phyloP scores from a whole-genome alignment of 2,329 filamentous ascomycete genomes.

The Cercospora berteroae region DNA sequence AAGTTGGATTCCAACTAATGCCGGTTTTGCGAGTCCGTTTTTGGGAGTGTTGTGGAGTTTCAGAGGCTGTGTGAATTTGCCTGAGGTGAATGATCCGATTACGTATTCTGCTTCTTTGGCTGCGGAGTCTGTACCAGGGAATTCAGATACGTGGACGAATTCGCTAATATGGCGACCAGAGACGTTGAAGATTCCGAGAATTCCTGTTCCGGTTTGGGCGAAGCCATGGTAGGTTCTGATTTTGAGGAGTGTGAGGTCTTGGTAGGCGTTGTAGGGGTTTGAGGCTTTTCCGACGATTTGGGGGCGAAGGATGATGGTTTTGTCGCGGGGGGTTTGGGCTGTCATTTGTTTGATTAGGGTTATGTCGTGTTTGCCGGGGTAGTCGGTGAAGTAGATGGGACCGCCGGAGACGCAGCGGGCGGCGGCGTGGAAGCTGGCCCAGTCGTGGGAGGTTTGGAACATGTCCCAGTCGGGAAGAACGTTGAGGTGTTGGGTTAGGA shows the following conservation, averaged over 20 bases:
- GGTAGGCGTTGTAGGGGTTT: conserved; percentile 71
- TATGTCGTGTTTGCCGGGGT: conserved; percentile 76
- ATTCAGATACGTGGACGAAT: conserved; percentile 66
- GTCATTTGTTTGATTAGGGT: conserved; percentile 77
- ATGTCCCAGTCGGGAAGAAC: conserved; percentile 81
- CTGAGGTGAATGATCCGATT: conserved; percentile 68
- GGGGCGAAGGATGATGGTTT: conserved; percentile 78
- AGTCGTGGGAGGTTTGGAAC: conserved; percentile 67
- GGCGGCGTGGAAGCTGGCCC: conserved; percentile 82
- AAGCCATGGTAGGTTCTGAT: conserved; percentile 74
- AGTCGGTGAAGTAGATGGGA: conserved; percentile 91
- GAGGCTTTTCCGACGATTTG: conserved; percentile 70
- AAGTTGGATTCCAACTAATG: conserved; percentile 62
- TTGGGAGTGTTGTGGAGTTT: conserved; percentile 37
- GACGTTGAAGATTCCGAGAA: conserved; percentile 84
- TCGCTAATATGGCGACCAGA: conserved; percentile 62
- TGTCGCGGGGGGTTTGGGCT: conserved; percentile 66
- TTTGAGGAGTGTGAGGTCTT: conserved; percentile 71
- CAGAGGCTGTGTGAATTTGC: conserved; percentile 56
- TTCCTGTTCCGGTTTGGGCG: conserved; percentile 66
- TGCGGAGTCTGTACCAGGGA: conserved; percentile 63
- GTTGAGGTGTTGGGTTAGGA: conserved; percentile 82
- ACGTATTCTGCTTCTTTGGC: conserved; percentile 60
- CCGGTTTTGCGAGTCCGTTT: not conserved
- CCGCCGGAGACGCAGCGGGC: conserved; percentile 87